A percentile compares a stretch with the other conserved stretches of the same genome.
These are phyloP conservation scores for Flaveria floridana DNA, from an alignment of 140 eudicot species.

Conservation along the genomic window DNA sequence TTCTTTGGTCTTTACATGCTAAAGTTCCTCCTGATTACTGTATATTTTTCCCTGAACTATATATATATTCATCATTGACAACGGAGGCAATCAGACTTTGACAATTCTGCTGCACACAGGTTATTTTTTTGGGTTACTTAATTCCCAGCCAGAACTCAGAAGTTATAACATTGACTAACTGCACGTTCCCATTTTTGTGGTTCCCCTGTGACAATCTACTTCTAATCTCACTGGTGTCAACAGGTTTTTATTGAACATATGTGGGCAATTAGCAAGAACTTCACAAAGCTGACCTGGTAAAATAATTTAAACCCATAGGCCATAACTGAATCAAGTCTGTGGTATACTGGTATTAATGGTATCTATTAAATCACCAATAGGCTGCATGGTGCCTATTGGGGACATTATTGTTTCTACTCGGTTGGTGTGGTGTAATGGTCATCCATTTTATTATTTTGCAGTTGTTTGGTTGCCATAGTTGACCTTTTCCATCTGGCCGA, in stretches of 20 bases:
- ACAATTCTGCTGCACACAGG: not conserved
- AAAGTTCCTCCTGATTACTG: too few species aligned
- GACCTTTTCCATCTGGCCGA: conserved; percentile 1
- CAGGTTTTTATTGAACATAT: not conserved
- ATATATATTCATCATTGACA: not conserved
- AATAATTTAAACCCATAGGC: not conserved
- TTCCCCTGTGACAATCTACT: conserved; percentile 7
- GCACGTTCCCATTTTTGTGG: conserved; percentile 2
- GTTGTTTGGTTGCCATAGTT: not conserved
- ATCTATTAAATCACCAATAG: conserved; percentile 7
- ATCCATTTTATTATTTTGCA: not conserved
- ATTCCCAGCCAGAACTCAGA: not conserved
- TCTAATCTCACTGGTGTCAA: conserved; percentile 18
- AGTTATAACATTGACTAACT: not conserved
- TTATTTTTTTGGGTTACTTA: not conserved
- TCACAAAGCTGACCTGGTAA: conserved; percentile 21
- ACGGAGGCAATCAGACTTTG: not conserved
- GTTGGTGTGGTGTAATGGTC: not conserved
- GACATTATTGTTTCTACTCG: not conserved
- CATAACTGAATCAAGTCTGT: not conserved
- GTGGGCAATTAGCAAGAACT: not conserved
- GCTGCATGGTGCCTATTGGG: conserved; percentile 7
- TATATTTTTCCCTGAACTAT: not conserved
- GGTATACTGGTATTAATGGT: not conserved
- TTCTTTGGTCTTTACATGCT: too few species aligned